Base-by-base conservation (phyloP, 2,329 filamentous ascomycete species). In the Rhinocladiella similis region DNA sequence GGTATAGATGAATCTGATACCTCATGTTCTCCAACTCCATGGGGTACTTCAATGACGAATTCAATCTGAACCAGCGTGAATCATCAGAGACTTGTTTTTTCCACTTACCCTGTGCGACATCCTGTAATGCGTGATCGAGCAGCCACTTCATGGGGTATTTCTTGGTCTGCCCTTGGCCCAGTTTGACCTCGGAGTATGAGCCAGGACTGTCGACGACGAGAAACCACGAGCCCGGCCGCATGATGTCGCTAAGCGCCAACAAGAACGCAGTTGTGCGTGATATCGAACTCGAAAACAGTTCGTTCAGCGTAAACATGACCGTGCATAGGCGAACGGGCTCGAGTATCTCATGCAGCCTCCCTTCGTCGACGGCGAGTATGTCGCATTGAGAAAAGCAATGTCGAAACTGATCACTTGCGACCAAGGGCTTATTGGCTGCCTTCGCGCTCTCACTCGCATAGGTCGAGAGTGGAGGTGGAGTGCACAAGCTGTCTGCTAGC, bases 81-180 rank as follows among this genome's bases (percentile, higher is more conserved):
- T 96, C 90, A 59, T 91, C 81, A 19, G 84, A 84, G 52, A 88
- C 77, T 2, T 96, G 57, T 72, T 89, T 91, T 63, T 86, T 82
- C 93, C 93, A 97, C 20, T 74, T 70, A 63, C 33, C 65, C 29
- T 42, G 43, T 47, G 67, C 70, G 41, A 79, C 75, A 47, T 74
- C 68, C 12, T 90, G 71, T 18, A 99, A 73, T 1, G 90, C 89
- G 68, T 94, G 89, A 66, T 97, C 88, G 1, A 99, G 77, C 14
- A 99, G 77, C 86, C 91, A 97, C 66, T 90, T 87, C 91, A 97
- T 97, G 0, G 93, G 93, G 69, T 97, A 97, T 59, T 82, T 85
- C 82, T 66, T 82, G 81, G 61, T 80, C 47, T 54, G 57, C 3
- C 75, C 75, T 59, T 79, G 80, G 3, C 87, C 87, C 0, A 97